A percentile compares a stretch with the other conserved stretches of the same genome.
phyloP scores from a whole-genome alignment of 805 yeast species.

The Wickerhamiella hasegawae region DNA sequence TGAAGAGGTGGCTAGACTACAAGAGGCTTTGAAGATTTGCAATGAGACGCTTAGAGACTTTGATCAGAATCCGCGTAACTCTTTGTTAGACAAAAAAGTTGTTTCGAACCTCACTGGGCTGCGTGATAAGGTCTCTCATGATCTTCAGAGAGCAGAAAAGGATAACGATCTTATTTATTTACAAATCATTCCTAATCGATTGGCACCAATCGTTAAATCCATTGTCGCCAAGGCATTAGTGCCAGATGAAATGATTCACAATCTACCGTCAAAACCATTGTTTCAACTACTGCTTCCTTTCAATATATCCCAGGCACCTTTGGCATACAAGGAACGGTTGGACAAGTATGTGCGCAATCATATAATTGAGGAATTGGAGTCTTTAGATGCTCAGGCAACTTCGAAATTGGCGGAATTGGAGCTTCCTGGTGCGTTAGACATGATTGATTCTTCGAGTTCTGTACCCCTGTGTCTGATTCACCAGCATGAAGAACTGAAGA shows the following conservation, averaged over 20 bases:
- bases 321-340: conserved; percentile 52
- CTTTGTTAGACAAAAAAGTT: conserved; percentile 20
- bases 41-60: background rate
- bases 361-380: conserved; percentile 21
- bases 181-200: conserved; percentile 39
- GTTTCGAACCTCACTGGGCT: conserved; percentile 42
- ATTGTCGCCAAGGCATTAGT: background rate
- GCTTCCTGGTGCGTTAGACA: conserved; percentile 49
- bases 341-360: conserved; percentile 33
- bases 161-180: conserved; percentile 74
- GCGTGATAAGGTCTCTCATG: conserved; percentile 27
- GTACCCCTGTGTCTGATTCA: conserved; percentile 43
- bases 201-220: conserved; percentile 16
- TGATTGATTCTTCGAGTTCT: conserved; percentile 36
- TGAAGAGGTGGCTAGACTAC: conserved; percentile 47
- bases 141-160: conserved; percentile 41
- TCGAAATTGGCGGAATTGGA: conserved; percentile 27
- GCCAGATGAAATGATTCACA: background rate
- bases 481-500: conserved; percentile 37
- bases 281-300: conserved; percentile 55
- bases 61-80: background rate
- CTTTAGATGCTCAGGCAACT: conserved; percentile 13
- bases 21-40: conserved; percentile 19
- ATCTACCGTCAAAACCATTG: too few relatives aligned
- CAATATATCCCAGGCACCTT: conserved; percentile 45